These are phyloP conservation scores for Phytophthora sansomeana DNA, from an alignment of 352 stramenopile genomes.

Conservation along the genomic window DNA sequence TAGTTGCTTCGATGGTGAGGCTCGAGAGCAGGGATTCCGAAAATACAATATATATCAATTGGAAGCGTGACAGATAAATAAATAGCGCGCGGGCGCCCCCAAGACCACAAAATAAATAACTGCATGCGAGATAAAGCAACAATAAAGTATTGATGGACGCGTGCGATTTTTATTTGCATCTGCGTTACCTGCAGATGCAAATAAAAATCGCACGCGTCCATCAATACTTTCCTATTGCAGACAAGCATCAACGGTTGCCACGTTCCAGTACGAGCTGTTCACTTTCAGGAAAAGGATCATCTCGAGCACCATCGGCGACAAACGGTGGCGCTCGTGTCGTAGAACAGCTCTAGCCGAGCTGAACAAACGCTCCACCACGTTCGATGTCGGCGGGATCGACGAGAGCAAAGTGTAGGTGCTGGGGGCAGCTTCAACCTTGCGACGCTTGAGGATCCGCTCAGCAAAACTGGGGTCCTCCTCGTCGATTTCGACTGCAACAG, in stretches of 20 bases:
- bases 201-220: no score
- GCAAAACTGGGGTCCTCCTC: slow-evolving; percentile 2
- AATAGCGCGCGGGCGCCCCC: background rate
- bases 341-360: slow-evolving; percentile 5
- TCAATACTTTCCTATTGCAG: no score
- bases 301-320: slow-evolving; percentile 10
- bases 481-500: background rate
- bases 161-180: no score
- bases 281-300: slow-evolving; percentile 11
- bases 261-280: slow-evolving; percentile 5
- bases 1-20: no score
- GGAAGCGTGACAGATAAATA: background rate
- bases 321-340: slow-evolving; percentile 6
- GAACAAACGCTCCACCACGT: slow-evolving; percentile 13
- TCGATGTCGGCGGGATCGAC: slow-evolving; percentile 4
- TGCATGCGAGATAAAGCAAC: background rate
- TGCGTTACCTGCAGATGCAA: no score
- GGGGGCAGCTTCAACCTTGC: no score
- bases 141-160: no score
- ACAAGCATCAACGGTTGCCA: background rate
- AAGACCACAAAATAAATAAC: background rate
- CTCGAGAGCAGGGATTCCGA: background rate
- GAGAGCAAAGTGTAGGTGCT: slow-evolving; percentile 1
- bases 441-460: slow-evolving; percentile 3
- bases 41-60: background rate